phyloP scores from a whole-genome alignment of 257 asterid genomes.

The Capsicum chinense region DNA sequence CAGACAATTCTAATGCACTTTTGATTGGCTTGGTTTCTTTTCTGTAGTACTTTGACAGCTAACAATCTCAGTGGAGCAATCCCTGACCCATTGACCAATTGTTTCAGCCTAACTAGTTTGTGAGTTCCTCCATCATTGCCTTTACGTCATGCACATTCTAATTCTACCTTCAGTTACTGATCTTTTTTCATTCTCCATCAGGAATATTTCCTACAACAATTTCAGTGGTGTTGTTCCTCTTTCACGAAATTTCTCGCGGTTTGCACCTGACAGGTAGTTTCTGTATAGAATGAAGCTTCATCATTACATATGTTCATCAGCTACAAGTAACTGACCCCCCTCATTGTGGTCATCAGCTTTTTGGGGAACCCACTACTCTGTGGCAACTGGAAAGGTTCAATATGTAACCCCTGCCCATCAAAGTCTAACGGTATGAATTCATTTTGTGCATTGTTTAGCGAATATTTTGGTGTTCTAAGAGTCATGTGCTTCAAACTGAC shows the following conservation, averaged over 20 bases:
- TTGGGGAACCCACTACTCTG: conserved; percentile 75
- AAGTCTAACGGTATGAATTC: conserved; percentile 62
- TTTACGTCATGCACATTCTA: neutral
- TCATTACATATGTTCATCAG: neutral
- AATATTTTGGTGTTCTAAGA: neutral
- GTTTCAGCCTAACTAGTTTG: conserved; percentile 85
- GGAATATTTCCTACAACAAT: conserved; percentile 89
- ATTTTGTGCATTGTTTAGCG: neutral
- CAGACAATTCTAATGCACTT: neutral
- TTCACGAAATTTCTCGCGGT: conserved; percentile 77
- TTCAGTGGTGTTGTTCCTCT: conserved; percentile 75
- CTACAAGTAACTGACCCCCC: neutral
- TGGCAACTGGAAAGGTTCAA: conserved; percentile 92
- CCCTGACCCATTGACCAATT: conserved; percentile 77
- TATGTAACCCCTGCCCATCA: conserved; percentile 65
- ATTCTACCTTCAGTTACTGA: conserved; percentile 28
- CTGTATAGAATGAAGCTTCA: neutral
- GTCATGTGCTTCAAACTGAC: neutral
- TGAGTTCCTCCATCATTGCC: conserved; percentile 45
- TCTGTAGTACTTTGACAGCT: conserved; percentile 69
- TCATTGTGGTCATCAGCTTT: conserved; percentile 56
- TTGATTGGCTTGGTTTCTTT: conserved; percentile 13
- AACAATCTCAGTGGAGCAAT: conserved; percentile 73
- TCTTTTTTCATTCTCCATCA: conserved; percentile 34
- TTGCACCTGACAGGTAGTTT: conserved; percentile 79